Base-by-base conservation (phyloP, 306 rosid species). In the Astragalus membranaceus region DNA sequence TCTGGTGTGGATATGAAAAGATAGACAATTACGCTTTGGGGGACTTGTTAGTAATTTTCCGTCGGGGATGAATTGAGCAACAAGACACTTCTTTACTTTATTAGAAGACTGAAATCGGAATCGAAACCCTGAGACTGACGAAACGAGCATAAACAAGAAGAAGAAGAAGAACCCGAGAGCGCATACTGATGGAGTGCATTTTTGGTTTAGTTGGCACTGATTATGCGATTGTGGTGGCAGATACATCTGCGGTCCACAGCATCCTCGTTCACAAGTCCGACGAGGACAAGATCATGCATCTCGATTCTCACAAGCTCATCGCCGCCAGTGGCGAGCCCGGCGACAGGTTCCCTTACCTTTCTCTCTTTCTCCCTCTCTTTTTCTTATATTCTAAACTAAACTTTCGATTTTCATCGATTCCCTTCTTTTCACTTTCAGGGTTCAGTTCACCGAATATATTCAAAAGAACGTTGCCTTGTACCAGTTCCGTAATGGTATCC, bases 221-320 rank as follows among this genome's bases (percentile, higher is more conserved):
- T 0, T 94, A 87, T 80, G 80, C 94, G 12, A 78, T 94, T 2
- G 97, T 94, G 59, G 99, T 49, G 47, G 97, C 96, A 3, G 99
- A 94, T 53, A 81, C 99, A 1, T 91, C 99, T 46, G 97, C 99
- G 17, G 97, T 91, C 41, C 87, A 94, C 73, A 88, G 97, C 85
- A 94, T 94, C 75, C 79, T 94, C 42, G 99, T 94, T 1, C 99
- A 94, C 81, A 94, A 91, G 72, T 84, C 95, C 43, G 89, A 91
- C 82, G 99, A 94, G 77, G 99, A 94, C 88, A 94, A 94, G 87
- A 94, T 94, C 91, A 94, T 94, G 99, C 71, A 85, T 39, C 99
- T 94, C 63, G 99, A 94, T 54, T 87, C 99, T 4, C 97, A 94
- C 89, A 94, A 94, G 74, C 97, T 94, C 77, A 13, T 91, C 82